Evolutionary conservation across 768 basidiomycete genomes (phyloP).

Genomic region (Leccinum pellstonianum): DNA sequence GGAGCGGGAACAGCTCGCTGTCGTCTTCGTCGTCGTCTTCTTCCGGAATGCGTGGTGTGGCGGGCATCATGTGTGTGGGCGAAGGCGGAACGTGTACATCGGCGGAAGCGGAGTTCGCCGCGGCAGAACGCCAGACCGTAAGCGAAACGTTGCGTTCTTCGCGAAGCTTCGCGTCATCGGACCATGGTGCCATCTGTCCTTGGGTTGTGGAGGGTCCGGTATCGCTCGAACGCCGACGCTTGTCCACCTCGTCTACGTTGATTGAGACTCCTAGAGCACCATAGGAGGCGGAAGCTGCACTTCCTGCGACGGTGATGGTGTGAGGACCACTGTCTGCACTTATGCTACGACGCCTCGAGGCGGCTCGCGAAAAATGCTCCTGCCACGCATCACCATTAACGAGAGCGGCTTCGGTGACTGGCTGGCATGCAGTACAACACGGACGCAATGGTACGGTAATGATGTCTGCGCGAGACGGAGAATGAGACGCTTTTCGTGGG

Average conservation of each 20-base stretch:
- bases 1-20: constrained; percentile 55
- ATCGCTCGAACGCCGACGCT: constrained; percentile 49
- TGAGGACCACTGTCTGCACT: constrained; percentile 37
- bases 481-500: constrained; percentile 25
- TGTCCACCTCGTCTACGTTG: constrained; percentile 66
- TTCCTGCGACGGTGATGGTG: constrained; percentile 31
- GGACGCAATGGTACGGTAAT: constrained; percentile 66
- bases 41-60: constrained; percentile 32
- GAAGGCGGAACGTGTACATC: constrained; percentile 11
- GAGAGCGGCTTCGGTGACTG: constrained; percentile 55
- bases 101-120: not conserved
- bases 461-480: constrained; percentile 39
- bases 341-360: constrained; percentile 52
- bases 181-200: not conserved
- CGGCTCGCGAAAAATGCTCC: constrained; percentile 62
- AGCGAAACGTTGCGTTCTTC: not conserved
- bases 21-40: constrained; percentile 51
- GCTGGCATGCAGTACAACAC: constrained; percentile 66
- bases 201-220: not conserved
- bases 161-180: not conserved
- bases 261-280: constrained; percentile 35
- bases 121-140: not conserved
- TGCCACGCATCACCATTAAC: constrained; percentile 58
- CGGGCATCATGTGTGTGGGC: constrained; percentile 9
- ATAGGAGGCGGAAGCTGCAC: constrained; percentile 28